Base-by-base conservation (phyloP, 2,329 filamentous ascomycete species). In the Venturia nashicola region DNA sequence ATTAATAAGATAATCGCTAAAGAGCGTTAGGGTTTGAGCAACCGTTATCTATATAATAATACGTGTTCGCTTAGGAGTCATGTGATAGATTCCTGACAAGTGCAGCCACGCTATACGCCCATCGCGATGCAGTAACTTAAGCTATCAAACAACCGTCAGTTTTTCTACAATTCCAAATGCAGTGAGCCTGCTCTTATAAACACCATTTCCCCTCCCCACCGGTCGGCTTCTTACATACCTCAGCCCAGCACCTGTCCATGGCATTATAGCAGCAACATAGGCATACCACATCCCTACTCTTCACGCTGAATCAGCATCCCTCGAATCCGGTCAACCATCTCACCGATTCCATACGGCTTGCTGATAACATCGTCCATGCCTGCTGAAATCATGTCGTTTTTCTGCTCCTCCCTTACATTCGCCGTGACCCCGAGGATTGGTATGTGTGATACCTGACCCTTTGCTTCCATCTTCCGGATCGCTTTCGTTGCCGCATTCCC, bases 311-410 rank as follows among this genome's bases (percentile, higher is more conserved):
- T 36, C 27, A 57, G 39, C 51, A 57, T 57, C 11, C 51, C 51
- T 57, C 51, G 20, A 14, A 65, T 65, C 40, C 46, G n/a, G n/a
- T 36, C 63, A 12, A 65, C 39, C 59, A 75, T 64, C 39, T 74
- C 72, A 18, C 68, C 68, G 12, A 74, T 69, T 7, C 70, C 64
- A 62, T 74, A 75, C 16, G 73, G 73, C 65, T 74, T 75, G 14
- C 66, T 68, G 39, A 75, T 65, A 11, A 54, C 54, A 48, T 65
- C 64, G 32, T 65, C 62, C 62, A 65, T 64, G 2, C 64, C 64
- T 16, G 64, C 64, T 7, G 27, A 27, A 20, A 46, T 20, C 48
- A 51, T 59, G 9, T 61, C 42, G 5, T 61, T 18, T 23, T n/a
- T 51, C 43, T 65, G 64, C 54, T 64, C 62, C n/a, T 44, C 44